phyloP scores from a whole-genome alignment of 805 yeast genomes.

The Myxozyma kluyveri region DNA sequence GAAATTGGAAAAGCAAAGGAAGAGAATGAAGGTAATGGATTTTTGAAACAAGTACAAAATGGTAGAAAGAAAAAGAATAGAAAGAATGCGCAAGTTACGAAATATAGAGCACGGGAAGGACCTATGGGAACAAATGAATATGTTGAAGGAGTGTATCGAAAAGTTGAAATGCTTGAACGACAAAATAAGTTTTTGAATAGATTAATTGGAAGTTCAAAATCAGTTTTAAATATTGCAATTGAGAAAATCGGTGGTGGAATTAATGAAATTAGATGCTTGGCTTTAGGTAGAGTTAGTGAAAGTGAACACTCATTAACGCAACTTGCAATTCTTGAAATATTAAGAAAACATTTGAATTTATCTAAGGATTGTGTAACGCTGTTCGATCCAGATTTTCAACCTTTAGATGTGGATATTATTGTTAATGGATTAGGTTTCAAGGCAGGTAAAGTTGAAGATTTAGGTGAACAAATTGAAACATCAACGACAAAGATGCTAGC shows the following conservation, averaged over 20 bases:
- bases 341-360: constrained; percentile 38
- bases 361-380: constrained; percentile 42
- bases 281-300: constrained; percentile 64
- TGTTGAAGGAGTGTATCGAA: constrained; percentile 1
- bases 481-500: constrained; percentile 1
- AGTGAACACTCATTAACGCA: constrained; percentile 55
- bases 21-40: background rate
- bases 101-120: constrained; percentile 4
- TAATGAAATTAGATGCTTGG: constrained; percentile 57
- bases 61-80: background rate
- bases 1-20: too few species aligned
- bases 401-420: constrained; percentile 45
- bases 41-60: background rate
- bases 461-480: constrained; percentile 2
- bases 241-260: constrained; percentile 1
- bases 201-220: background rate
- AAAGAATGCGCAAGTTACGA: constrained; percentile 16
- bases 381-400: constrained; percentile 64
- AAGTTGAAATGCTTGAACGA: constrained; percentile 1
- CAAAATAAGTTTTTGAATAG: constrained; percentile 4
- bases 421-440: constrained; percentile 31
- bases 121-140: constrained; percentile 4
- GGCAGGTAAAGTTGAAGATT: constrained; percentile 24
- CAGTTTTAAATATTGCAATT: background rate
- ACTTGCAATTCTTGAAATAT: constrained; percentile 53